phyloP scores from a whole-genome alignment of 2,329 filamentous ascomycete species.

The Xenosphaeropsis pyriputrescens region DNA sequence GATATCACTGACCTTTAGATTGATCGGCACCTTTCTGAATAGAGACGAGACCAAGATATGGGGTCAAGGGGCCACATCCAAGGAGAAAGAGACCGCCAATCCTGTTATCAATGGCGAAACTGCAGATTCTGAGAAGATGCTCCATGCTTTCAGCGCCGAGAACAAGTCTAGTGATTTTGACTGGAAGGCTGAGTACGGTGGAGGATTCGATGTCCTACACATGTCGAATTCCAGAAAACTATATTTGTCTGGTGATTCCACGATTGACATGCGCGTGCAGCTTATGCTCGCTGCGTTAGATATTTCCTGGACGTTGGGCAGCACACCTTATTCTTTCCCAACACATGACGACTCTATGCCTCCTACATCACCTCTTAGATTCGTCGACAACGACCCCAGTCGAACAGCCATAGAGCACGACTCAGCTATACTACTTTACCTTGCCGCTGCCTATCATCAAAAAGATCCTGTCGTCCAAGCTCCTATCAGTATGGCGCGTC shows the following conservation, averaged over 20 bases:
- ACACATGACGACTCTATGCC: conserved; percentile 8
- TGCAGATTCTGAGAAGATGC: conserved; percentile 49
- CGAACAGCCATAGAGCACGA: conserved; percentile 33
- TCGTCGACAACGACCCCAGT: conserved; percentile 36
- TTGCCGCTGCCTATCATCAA: conserved; percentile 36
- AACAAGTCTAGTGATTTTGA: conserved; percentile 61
- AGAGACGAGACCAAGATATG: conserved; percentile 55
- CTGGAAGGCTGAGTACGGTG: conserved; percentile 64
- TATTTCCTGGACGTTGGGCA: conserved; percentile 21
- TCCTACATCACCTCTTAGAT: conserved; percentile 24
- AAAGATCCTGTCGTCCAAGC: not conserved
- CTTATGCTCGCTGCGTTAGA: conserved; percentile 34
- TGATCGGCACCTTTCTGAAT: conserved; percentile 74
- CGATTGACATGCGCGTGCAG: conserved; percentile 33
- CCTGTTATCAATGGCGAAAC: conserved; percentile 56
- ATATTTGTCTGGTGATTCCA: conserved; percentile 29
- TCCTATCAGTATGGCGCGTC: conserved; percentile 9
- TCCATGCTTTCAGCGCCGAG: conserved; percentile 71
- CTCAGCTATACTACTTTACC: conserved; percentile 40
- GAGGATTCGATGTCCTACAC: conserved; percentile 74
- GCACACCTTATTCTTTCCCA: conserved; percentile 13
- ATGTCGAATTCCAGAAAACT: conserved; percentile 25
- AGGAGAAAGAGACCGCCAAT: conserved; percentile 43
- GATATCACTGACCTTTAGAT: conserved; percentile 83
- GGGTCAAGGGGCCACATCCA: conserved; percentile 76